Evolutionary conservation across 371 early-diverging fungal genomes (phyloP), one percentile per base, ranked within the genome.

Genomic region (Circinella minor): DNA sequence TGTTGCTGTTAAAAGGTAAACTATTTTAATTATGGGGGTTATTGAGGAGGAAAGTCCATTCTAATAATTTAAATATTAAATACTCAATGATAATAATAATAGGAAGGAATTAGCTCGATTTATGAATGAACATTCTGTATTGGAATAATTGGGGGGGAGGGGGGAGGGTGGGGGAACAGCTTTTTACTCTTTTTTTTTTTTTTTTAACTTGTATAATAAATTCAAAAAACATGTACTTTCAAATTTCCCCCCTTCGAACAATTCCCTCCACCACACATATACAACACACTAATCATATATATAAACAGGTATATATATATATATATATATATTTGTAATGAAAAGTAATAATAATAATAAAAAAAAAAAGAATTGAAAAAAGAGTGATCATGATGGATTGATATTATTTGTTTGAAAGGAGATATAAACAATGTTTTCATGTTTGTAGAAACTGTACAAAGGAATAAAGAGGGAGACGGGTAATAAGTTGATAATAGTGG

Each of bases 1-100:
- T 4, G 57, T 51, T 14, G 20, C 69, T 4, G 46, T 63, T 13
- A 74, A 67, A 46, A 71, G 71, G 67, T 71, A 62, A 36, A 61
- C 59, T 7, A 9, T 9, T 9, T 9, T 1, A 11, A 11, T 43
- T 43, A 9, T 43, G 43, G 43, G 11, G 6, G 9, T 0, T 9
- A 36, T 14, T 38, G 34, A 4, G 60, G 34, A 37, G 3, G 8
- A 37, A 37, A 5, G 4, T 17, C 20, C 10, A 55, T 20, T 43
- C 18, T 1, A n/a, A 6, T 55, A 27, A 27, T 36, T 36, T 17
- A 43, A 14, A n/a, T 15, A 20, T 46, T 34, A 36, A 27, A 6
- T n/a, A 55, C 9, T 36, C 4, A 27, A 27, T 27, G 2, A 27
- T 27, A 27, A 27, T 27, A 27, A 27, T 60, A 6, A 3, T 34